Conservation (phyloP, 805 yeast species). For the Nakazawaea ishiwadae region DNA sequence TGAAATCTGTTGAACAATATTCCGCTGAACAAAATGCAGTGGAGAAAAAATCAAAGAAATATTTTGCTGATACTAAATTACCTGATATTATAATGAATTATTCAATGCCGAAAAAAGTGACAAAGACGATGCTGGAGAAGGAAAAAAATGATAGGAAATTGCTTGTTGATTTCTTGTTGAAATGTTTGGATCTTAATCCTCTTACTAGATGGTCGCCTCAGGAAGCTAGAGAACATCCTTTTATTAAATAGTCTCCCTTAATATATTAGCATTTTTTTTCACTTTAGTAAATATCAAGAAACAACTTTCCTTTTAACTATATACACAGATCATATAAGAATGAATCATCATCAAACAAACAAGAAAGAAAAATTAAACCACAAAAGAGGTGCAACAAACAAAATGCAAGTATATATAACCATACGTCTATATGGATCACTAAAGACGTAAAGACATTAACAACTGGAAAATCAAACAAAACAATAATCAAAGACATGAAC, state of each 20-base stretch:
- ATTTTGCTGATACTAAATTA: constrained; percentile 62
- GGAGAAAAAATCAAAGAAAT: constrained; percentile 82
- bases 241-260: too few species aligned
- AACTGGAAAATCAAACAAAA: too few species aligned
- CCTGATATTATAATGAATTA: constrained; percentile 75
- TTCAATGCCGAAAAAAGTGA: constrained; percentile 59
- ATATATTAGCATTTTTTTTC: too few species aligned
- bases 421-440: not conserved
- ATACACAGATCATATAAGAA: not conserved
- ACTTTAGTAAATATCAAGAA: too few species aligned
- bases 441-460: too few species aligned
- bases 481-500: not conserved
- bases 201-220: constrained; percentile 96
- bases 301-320: not conserved
- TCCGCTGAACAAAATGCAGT: constrained; percentile 45
- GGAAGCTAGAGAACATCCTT: constrained; percentile 90
- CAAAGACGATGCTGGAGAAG: constrained; percentile 48
- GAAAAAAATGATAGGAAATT: constrained; percentile 71
- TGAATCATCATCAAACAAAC: too few species aligned
- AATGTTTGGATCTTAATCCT: constrained; percentile 81
- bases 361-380: too few species aligned
- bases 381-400: too few species aligned
- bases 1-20: constrained; percentile 40
- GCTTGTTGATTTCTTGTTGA: constrained; percentile 71
- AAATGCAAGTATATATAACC: not conserved